Conservation (phyloP, 495 filamentous ascomycete genomes). For the Pyrenula aspistea region DNA sequence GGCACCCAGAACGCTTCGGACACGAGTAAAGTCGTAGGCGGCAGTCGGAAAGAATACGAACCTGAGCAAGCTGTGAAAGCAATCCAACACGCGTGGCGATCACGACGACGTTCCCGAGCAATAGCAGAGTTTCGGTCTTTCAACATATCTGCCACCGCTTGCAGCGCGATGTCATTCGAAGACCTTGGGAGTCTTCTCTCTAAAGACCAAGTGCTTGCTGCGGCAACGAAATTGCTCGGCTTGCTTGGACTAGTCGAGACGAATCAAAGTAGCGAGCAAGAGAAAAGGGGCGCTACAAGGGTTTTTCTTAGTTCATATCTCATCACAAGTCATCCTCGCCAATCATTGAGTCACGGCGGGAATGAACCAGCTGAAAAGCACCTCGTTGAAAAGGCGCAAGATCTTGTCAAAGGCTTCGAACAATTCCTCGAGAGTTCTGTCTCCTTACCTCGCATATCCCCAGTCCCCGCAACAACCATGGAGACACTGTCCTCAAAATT, state of each 20-base stretch:
- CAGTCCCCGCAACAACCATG: constrained; percentile 26
- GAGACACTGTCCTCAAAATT: constrained; percentile 58
- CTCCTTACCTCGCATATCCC: constrained; percentile 19
- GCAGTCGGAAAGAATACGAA: constrained; percentile 33
- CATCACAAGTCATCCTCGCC: constrained; percentile 82
- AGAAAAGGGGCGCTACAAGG: constrained; percentile 69
- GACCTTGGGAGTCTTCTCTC: constrained; percentile 67
- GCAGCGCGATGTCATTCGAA: constrained; percentile 70
- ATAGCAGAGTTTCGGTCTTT: constrained; percentile 57
- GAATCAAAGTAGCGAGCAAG: constrained; percentile 21
- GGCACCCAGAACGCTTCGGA: constrained; percentile 45
- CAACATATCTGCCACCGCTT: constrained; percentile 59
- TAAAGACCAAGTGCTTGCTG: constrained; percentile 55
- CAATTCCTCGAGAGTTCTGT: constrained; percentile 50
- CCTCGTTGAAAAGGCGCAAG: constrained; percentile 75
- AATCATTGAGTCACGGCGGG: constrained; percentile 77
- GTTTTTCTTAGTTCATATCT: constrained; percentile 89
- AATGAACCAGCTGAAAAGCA: constrained; percentile 70
- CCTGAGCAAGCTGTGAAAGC: constrained; percentile 55
- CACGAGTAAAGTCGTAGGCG: constrained; percentile 38
- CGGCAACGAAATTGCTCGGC: constrained; percentile 60
- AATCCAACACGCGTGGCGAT: constrained; percentile 73
- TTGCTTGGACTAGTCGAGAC: constrained; percentile 48
- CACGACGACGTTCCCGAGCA: constrained; percentile 40
- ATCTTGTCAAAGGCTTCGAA: constrained; percentile 74